These are phyloP conservation scores for Didymella pinodella DNA, from an alignment of 2,329 filamentous ascomycete genomes.

Conservation along the genomic window DNA sequence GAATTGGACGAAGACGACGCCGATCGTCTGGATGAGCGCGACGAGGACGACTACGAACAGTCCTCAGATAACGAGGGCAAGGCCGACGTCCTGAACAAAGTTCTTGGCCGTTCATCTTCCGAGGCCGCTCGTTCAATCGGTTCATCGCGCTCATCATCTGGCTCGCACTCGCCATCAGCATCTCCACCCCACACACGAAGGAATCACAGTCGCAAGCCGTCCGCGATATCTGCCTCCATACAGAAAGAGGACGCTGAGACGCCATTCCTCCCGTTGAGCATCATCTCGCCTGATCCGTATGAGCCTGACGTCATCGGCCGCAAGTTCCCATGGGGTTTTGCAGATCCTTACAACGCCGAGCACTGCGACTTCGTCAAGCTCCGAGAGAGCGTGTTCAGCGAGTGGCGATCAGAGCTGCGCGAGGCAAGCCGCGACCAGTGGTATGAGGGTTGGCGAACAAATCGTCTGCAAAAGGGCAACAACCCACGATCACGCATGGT, in stretches of 20 bases:
- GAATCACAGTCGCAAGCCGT: slow-evolving; percentile 52
- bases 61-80: slow-evolving; percentile 47
- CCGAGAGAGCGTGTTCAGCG: slow-evolving; percentile 89
- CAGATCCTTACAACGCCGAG: slow-evolving; percentile 86
- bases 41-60: slow-evolving; percentile 57
- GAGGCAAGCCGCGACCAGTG: slow-evolving; percentile 90
- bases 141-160: slow-evolving; percentile 43
- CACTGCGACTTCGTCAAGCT: slow-evolving; percentile 94
- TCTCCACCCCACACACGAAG: slow-evolving; percentile 44
- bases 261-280: slow-evolving; percentile 85
- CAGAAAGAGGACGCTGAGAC: slow-evolving; percentile 53
- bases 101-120: slow-evolving; percentile 50
- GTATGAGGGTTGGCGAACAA: slow-evolving; percentile 94
- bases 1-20: slow-evolving; percentile 70
- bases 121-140: slow-evolving; percentile 46
- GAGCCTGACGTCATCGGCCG: slow-evolving; percentile 81
- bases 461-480: slow-evolving; percentile 50
- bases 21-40: slow-evolving; percentile 59
- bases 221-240: slow-evolving; percentile 51
- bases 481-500: slow-evolving; percentile 34
- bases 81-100: slow-evolving; percentile 49
- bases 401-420: slow-evolving; percentile 90
- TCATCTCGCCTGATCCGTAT: slow-evolving; percentile 93
- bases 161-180: slow-evolving; percentile 43
- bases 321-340: slow-evolving; percentile 95